Percentiles rank a stretch among this genome's conserved stretches.
Evolutionary conservation across 306 rosid genomes (phyloP).

Genomic region (Vigna hirtella): DNA sequence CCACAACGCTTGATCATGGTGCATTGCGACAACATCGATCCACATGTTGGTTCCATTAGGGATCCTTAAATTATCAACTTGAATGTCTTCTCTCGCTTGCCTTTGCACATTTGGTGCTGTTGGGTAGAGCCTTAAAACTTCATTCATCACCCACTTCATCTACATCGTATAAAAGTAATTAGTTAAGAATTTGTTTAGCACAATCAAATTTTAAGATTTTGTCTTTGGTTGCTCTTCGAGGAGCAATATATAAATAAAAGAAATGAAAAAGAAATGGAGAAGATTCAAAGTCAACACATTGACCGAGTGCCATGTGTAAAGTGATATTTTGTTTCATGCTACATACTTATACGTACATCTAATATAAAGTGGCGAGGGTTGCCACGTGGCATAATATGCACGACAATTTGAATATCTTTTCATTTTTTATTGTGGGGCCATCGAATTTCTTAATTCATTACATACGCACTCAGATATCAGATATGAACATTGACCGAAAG

Average conservation of each 20-base stretch:
- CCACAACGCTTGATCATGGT: constrained; percentile 73
- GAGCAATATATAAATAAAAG: background rate
- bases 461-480: background rate
- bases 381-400: background rate
- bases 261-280: background rate
- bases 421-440: constrained; percentile 37
- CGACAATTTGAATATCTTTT: constrained; percentile 6
- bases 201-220: background rate
- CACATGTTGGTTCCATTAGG: constrained; percentile 89
- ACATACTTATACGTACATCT: background rate
- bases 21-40: constrained; percentile 87
- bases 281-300: constrained; percentile 18
- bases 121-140: constrained; percentile 80
- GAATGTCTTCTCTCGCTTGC: constrained; percentile 75
- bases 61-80: constrained; percentile 56
- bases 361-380: background rate
- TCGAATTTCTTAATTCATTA: background rate
- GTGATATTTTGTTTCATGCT: constrained; percentile 6
- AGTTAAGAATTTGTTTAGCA: background rate
- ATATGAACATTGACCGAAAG: constrained; percentile 46
- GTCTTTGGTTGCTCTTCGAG: background rate
- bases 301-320: constrained; percentile 31
- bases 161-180: constrained; percentile 42
- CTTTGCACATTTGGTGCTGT: constrained; percentile 89
- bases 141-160: constrained; percentile 97